Conservation (phyloP, 805 yeast genomes). For the Babjeviella inositovora region DNA sequence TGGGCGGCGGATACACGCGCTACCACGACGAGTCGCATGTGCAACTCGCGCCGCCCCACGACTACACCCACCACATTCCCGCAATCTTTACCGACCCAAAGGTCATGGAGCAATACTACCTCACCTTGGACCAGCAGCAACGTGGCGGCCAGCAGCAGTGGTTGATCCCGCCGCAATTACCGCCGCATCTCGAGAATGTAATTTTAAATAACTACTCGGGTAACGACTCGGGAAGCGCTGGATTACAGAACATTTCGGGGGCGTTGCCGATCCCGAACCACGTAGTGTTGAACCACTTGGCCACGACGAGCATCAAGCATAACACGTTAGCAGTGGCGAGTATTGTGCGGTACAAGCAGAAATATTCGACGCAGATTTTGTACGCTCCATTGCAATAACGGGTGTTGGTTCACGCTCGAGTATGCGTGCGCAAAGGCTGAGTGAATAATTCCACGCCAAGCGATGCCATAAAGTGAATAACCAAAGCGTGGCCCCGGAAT, state of each 20-base stretch:
- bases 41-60: conserved; percentile 5
- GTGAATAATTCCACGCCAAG: no score
- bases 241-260: conserved; percentile 69
- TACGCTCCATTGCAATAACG: conserved; percentile 69
- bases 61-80: conserved; percentile 57
- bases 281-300: conserved; percentile 84
- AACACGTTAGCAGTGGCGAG: conserved; percentile 89
- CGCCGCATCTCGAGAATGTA: conserved; percentile 92
- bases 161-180: conserved; percentile 90
- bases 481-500: no score
- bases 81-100: conserved; percentile 76
- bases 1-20: conserved; percentile 69
- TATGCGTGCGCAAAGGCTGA: no score
- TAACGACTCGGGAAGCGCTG: conserved; percentile 19
- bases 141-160: conserved; percentile 35
- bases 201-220: conserved; percentile 58
- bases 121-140: conserved; percentile 59
- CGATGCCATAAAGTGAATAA: no score
- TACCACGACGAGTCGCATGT: conserved; percentile 52
- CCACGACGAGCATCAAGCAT: conserved; percentile 91
- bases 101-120: conserved; percentile 75
- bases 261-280: conserved; percentile 91
- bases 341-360: conserved; percentile 74
- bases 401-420: no score
- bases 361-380: conserved; percentile 81